Evolutionary conservation across 2,329 filamentous ascomycete species (phyloP).

Genomic region (Escovopsis sp.): DNA sequence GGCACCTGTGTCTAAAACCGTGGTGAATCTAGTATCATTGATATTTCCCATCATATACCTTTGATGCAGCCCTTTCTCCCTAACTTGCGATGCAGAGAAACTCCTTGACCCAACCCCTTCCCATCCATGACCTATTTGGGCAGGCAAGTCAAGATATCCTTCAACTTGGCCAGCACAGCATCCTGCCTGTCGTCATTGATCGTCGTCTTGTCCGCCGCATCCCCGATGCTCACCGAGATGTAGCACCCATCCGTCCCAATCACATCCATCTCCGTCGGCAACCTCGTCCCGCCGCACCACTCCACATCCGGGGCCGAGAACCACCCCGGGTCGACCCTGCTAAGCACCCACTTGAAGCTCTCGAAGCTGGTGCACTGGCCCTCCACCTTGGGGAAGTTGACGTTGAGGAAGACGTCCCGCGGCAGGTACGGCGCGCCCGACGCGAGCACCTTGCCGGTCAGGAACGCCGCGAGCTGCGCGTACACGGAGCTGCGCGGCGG

Average conservation of each 20-base stretch:
- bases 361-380: conserved; percentile 33
- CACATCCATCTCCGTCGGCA: conserved; percentile 46
- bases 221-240: conserved; percentile 48
- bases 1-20: background rate
- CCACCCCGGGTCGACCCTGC: conserved; percentile 42
- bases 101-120: no score
- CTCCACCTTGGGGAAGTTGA: conserved; percentile 47
- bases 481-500: conserved; percentile 45
- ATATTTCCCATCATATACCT: no score
- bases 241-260: conserved; percentile 38
- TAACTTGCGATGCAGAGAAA: no score
- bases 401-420: conserved; percentile 45
- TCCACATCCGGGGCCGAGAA: conserved; percentile 39
- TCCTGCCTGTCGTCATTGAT: conserved; percentile 16
- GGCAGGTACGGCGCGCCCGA: conserved; percentile 51
- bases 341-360: conserved; percentile 50
- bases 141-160: conserved; percentile 17
- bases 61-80: no score
- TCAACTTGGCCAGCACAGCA: conserved; percentile 18
- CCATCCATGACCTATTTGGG: background rate
- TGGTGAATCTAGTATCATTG: no score
- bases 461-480: conserved; percentile 42
- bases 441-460: conserved; percentile 40
- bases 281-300: conserved; percentile 37
- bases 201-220: conserved; percentile 46